Evolutionary conservation across 768 basidiomycete species (phyloP), one percentile per base, ranked within the genome.

Genomic region (Pleurotus ostreatus): DNA sequence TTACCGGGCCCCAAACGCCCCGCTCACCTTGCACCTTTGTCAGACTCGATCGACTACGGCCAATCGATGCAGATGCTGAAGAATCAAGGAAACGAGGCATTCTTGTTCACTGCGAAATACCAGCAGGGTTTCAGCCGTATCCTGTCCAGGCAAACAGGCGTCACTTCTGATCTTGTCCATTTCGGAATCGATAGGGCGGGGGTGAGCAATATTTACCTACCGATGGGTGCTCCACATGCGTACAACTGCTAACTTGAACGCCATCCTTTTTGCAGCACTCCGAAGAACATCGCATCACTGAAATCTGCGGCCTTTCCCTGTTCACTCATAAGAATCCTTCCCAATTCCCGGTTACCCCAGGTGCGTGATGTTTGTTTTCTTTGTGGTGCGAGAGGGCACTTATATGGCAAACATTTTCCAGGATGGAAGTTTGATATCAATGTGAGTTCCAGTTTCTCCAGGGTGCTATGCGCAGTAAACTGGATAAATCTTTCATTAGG

Each of bases 341-440:
- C 16, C 25, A 54, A 54, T 22, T 62, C 55, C 6, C 57, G 49
- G 6, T 61, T 56, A n/a, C 34, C 13, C 15, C 38, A 30, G 3
- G 61, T 56, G 37, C 62, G 55, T 2, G 40, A 39, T 2, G 53
- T 23, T 37, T 56, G 54, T 44, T 61, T 57, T 18, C 26, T 8
- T 26, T 26, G 26, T 57, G 11, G 40, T 18, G 5, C 40, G 5
- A 5, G 15, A 43, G 5, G 40, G 13, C 11, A 15, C 40, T 43
- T 57, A 16, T 11, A 7, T 4, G 13, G 15, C 5, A 25, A 26
- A 26, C 7, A 26, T 26, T 26, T 46, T 20, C 40, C 52, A 30
- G 12, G 26, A 22, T 30, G 8, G 13, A 1, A 34, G 41, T 30
- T 8, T 3, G 38, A 49, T 22, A 34, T 23, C 13, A 55, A 49